phyloP scores from a whole-genome alignment of 2,329 filamentous ascomycete species.

The Calonectria naviculata region DNA sequence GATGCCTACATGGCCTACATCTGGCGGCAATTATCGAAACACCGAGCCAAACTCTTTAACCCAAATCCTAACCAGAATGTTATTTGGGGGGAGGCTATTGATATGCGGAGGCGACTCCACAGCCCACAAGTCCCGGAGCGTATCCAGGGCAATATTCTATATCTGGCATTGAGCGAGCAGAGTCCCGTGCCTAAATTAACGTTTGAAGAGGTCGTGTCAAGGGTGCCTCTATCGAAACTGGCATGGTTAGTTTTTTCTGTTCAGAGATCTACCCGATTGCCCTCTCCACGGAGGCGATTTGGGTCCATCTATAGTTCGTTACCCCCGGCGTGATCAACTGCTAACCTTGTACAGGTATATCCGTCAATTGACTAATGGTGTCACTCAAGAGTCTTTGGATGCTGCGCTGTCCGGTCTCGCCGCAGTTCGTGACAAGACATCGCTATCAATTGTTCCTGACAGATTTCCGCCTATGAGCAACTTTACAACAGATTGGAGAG shows the following conservation, averaged over 20 bases:
- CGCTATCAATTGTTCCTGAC: slow-evolving; percentile 47
- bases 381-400: slow-evolving; percentile 44
- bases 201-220: slow-evolving; percentile 48
- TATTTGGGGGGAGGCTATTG: slow-evolving; percentile 49
- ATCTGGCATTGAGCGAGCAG: not conserved
- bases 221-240: slow-evolving; percentile 47
- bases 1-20: slow-evolving; percentile 54
- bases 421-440: slow-evolving; percentile 48
- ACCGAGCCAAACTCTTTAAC: slow-evolving; percentile 49
- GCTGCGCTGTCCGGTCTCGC: slow-evolving; percentile 43
- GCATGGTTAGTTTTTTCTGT: slow-evolving; percentile 28
- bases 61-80: slow-evolving; percentile 40
- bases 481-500: slow-evolving; percentile 49
- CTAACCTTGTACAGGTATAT: slow-evolving; percentile 40
- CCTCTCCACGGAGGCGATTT: no score
- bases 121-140: slow-evolving; percentile 46
- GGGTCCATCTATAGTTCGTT: no score
- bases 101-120: slow-evolving; percentile 49
- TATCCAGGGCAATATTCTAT: slow-evolving; percentile 49
- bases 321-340: not conserved
- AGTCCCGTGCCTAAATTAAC: slow-evolving; percentile 42
- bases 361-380: slow-evolving; percentile 48
- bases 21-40: slow-evolving; percentile 51
- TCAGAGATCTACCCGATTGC: no score
- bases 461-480: slow-evolving; percentile 49